Evolutionary conservation across 768 basidiomycete species (phyloP), one percentile per base, ranked within the genome.

Genomic region (Termitomyces bulborhizus): DNA sequence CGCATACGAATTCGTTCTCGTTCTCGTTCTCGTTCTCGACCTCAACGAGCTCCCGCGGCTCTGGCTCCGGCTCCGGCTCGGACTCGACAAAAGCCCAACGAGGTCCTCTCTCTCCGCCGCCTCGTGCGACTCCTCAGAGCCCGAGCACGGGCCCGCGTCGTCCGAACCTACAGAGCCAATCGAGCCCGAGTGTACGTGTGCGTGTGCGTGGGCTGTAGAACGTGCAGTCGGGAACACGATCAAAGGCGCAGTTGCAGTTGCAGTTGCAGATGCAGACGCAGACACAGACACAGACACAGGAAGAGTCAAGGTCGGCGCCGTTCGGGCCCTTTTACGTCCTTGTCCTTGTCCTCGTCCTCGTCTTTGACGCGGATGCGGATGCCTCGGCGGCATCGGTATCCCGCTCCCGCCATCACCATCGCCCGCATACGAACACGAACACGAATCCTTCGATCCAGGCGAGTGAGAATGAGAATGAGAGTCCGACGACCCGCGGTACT

Each of bases 51-150:
- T 72, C 41, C 68, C 68, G 12, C 76, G 21, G 21, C 21, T 21
- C 21, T 21, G 21, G 21, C 21, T 21, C 21, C 21, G 21, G 21
- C 21, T 21, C 21, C 21, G 21, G 21, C 21, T 21, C 18, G 85
- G 77, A 60, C 81, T 77, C 6, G 72, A 67, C 4, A 86, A 68
- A 36, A 87, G 66, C 4, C 83, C 85, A 36, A 86, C 78, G 46
- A 75, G 73, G 61, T 86, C 84, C 41, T 84, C 82, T 36, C 76
- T 75, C 64, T 86, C 84, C n/a, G 76, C 81, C 40, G 77, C 84
- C 57, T 85, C 81, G 36, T 81, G 74, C 4, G 75, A 73, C 4
- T 78, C 79, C 49, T 82, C 83, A 18, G 77, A 75, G 55, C 76
- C 76, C 6, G 71, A 29, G 67, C 67, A 69, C 68, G 71, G 68